A percentile compares a stretch with the other conserved stretches of the same genome.
phyloP scores from a whole-genome alignment of 2,329 filamentous ascomycete species.

The Nannizziopsis barbatae region DNA sequence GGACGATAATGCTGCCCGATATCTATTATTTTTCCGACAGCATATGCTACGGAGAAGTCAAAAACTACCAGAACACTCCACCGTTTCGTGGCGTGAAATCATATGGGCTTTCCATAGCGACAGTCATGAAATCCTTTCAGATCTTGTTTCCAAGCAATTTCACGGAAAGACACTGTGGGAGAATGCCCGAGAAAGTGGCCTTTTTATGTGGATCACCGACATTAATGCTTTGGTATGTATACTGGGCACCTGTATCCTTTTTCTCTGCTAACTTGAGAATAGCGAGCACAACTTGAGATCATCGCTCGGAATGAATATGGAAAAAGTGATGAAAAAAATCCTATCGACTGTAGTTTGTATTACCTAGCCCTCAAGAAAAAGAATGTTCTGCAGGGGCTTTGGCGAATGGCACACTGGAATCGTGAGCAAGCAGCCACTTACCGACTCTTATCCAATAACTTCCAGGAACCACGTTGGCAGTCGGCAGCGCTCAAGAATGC shows the following conservation, averaged over 20 bases:
- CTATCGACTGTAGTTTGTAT: conserved; percentile 79
- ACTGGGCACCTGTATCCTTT: not conserved
- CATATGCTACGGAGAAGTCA: conserved; percentile 59
- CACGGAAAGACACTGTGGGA: conserved; percentile 74
- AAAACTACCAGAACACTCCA: conserved; percentile 48
- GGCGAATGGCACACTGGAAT: conserved; percentile 88
- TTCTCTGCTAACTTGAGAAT: conserved; percentile 12
- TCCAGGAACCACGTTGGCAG: conserved; percentile 73
- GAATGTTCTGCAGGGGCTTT: conserved; percentile 74
- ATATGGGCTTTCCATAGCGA: conserved; percentile 37
- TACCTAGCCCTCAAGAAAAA: conserved; percentile 91
- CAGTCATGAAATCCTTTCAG: conserved; percentile 75
- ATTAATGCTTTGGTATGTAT: conserved; percentile 56
- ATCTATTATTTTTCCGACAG: conserved; percentile 77
- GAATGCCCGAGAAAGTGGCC: conserved; percentile 70
- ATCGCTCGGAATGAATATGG: conserved; percentile 90
- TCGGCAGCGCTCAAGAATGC: conserved; percentile 91
- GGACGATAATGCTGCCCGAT: conserved; percentile 79
- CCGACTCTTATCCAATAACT: conserved; percentile 78
- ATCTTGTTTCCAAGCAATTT: conserved; percentile 70
- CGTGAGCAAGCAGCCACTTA: conserved; percentile 72
- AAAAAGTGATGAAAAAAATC: conserved; percentile 74
- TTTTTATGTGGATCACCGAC: conserved; percentile 93
- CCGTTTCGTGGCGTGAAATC: conserved; percentile 43
- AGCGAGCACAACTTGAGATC: conserved; percentile 73